Evolutionary conservation across 2,329 filamentous ascomycete species (phyloP).

Genomic region (Tothia fuscella): DNA sequence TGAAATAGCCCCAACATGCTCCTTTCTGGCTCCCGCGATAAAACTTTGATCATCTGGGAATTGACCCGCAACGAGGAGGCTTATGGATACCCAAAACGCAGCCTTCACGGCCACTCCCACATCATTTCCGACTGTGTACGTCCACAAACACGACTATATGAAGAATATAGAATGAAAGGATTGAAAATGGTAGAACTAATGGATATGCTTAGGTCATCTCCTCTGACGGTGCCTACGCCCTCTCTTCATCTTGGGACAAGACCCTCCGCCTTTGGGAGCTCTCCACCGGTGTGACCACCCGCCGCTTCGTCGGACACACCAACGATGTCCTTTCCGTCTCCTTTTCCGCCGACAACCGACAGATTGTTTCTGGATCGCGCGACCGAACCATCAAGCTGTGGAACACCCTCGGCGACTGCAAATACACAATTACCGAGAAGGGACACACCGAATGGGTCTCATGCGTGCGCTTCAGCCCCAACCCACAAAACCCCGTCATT

Average conservation of each 20-base stretch:
- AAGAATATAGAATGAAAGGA: no score
- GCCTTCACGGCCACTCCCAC: constrained; percentile 97
- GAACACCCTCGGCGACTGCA: constrained; percentile 99
- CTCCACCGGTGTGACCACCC: constrained; percentile 89
- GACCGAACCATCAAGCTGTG: constrained; percentile 99
- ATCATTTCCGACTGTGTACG: constrained; percentile 99
- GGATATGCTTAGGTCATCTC: constrained; percentile 70
- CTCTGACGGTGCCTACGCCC: constrained; percentile 96
- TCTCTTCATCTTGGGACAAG: constrained; percentile 99
- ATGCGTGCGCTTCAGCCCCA: constrained; percentile 98
- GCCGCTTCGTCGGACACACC: constrained; percentile 97
- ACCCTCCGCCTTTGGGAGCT: constrained; percentile 99
- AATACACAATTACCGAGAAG: constrained; percentile 99
- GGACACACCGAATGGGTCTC: constrained; percentile 99
- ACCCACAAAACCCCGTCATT: constrained; percentile 99
- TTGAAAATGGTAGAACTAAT: background rate
- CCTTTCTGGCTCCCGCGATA: constrained; percentile 92
- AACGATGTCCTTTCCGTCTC: constrained; percentile 99
- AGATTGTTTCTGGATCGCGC: constrained; percentile 97
- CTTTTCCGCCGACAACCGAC: constrained; percentile 99
- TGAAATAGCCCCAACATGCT: constrained; percentile 88
- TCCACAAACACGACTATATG: constrained; percentile 27
- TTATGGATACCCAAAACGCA: constrained; percentile 99
- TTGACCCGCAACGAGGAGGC: constrained; percentile 95
- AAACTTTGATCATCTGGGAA: constrained; percentile 99